Conservation (phyloP, 1,284 basidiomycete species). For the Ustilago curta region DNA sequence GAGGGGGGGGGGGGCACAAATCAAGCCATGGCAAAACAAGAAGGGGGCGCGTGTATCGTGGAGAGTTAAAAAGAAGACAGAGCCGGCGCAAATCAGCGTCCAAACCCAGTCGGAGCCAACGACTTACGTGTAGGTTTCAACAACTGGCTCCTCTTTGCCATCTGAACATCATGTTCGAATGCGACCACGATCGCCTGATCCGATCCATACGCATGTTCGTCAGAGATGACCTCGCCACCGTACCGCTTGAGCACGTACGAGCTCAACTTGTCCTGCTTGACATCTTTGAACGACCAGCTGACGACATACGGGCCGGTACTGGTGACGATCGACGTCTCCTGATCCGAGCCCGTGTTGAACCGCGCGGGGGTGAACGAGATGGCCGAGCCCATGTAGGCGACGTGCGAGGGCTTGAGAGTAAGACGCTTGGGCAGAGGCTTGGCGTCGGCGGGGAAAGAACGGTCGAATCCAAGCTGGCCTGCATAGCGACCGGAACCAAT, state of each 20-base stretch:
- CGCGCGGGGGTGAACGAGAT: slow-evolving; percentile 92
- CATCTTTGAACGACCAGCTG: slow-evolving; percentile 85
- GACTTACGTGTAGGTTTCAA: slow-evolving; percentile 86
- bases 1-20: no score
- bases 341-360: slow-evolving; percentile 83
- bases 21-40: neutral
- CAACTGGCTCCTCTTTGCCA: slow-evolving; percentile 91
- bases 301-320: slow-evolving; percentile 95
- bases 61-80: neutral
- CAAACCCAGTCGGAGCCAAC: slow-evolving; percentile 43
- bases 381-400: slow-evolving; percentile 91
- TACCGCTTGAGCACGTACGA: slow-evolving; percentile 93
- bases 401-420: slow-evolving; percentile 90
- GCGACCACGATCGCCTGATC: slow-evolving; percentile 95
- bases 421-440: slow-evolving; percentile 92
- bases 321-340: slow-evolving; percentile 95
- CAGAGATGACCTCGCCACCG: slow-evolving; percentile 56
- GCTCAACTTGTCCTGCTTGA: slow-evolving; percentile 89
- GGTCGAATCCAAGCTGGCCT: slow-evolving; percentile 89
- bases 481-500: slow-evolving; percentile 91
- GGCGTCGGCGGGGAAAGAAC: slow-evolving; percentile 91
- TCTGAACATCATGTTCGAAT: slow-evolving; percentile 90
- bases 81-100: slow-evolving; percentile 37
- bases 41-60: neutral
- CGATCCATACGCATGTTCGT: slow-evolving; percentile 74